Conservation (phyloP, 495 filamentous ascomycete genomes). For the Penicillium arizonense region DNA sequence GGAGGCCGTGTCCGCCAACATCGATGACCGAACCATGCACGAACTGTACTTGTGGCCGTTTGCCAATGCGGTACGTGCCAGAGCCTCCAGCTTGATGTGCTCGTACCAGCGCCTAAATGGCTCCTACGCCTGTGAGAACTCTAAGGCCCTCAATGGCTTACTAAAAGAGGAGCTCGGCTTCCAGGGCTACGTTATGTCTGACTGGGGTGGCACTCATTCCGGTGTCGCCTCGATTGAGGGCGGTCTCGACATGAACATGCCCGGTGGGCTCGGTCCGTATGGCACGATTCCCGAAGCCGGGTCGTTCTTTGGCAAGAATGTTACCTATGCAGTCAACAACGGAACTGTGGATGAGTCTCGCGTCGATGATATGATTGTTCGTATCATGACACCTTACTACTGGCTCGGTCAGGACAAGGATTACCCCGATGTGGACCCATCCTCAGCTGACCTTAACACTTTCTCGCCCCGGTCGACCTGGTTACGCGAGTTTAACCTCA, state of each 20-base stretch:
- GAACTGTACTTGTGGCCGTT: slow-evolving; percentile 83
- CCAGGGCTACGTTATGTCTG: slow-evolving; percentile 63
- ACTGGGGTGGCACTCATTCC: slow-evolving; percentile 62
- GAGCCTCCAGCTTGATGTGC: slow-evolving; percentile 65
- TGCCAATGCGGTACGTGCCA: slow-evolving; percentile 61
- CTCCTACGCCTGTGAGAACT: slow-evolving; percentile 64
- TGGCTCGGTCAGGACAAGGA: slow-evolving; percentile 48
- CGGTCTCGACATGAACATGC: slow-evolving; percentile 63
- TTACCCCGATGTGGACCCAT: slow-evolving; percentile 44
- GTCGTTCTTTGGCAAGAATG: slow-evolving; percentile 53
- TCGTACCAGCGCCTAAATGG: slow-evolving; percentile 68
- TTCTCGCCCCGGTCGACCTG: slow-evolving; percentile 62
- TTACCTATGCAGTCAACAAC: slow-evolving; percentile 45
- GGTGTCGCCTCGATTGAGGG: slow-evolving; percentile 51
- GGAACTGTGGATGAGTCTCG: slow-evolving; percentile 60
- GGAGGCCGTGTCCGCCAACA: slow-evolving; percentile 52
- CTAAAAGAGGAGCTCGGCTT: slow-evolving; percentile 68
- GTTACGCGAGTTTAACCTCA: slow-evolving; percentile 52
- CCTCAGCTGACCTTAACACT: slow-evolving; percentile 61
- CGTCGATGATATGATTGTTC: slow-evolving; percentile 46
- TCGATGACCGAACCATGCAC: slow-evolving; percentile 73
- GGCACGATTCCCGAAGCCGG: slow-evolving; percentile 23
- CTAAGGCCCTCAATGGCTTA: slow-evolving; percentile 57
- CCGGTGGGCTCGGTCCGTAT: slow-evolving; percentile 34
- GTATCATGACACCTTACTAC: slow-evolving; percentile 57